These are phyloP conservation scores for Citrus sp. DNA, from an alignment of 345 rosid species.

Conservation along the genomic window DNA sequence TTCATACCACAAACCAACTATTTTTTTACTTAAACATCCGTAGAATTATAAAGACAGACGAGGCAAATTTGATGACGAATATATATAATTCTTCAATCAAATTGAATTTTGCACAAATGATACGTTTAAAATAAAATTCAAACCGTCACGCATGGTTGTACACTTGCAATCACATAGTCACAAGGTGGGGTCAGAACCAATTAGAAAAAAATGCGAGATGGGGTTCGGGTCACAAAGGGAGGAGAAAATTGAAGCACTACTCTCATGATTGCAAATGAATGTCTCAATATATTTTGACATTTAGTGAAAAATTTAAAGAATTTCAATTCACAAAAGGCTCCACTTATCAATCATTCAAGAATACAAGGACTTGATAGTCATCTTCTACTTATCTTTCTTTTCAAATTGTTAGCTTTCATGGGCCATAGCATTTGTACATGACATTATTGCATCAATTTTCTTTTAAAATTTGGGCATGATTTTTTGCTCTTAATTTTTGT, in stretches of 20 bases:
- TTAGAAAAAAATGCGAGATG: neutral
- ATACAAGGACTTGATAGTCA: neutral
- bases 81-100: no score
- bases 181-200: neutral
- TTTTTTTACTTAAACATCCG: no score
- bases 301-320: neutral
- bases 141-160: neutral
- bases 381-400: neutral
- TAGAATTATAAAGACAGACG: no score
- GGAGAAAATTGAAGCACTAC: neutral
- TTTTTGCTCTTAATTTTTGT: neutral
- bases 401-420: neutral
- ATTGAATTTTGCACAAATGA: no score
- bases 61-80: no score
- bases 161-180: neutral
- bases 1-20: no score
- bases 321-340: neutral
- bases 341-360: neutral
- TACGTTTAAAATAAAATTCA: neutral
- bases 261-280: neutral
- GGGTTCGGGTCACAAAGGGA: neutral
- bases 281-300: neutral
- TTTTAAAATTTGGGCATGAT: neutral
- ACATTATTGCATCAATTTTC: neutral
- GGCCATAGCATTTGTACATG: constrained; percentile 9